phyloP scores from a whole-genome alignment of 352 stramenopile genomes.

The Phytophthora syringae region DNA sequence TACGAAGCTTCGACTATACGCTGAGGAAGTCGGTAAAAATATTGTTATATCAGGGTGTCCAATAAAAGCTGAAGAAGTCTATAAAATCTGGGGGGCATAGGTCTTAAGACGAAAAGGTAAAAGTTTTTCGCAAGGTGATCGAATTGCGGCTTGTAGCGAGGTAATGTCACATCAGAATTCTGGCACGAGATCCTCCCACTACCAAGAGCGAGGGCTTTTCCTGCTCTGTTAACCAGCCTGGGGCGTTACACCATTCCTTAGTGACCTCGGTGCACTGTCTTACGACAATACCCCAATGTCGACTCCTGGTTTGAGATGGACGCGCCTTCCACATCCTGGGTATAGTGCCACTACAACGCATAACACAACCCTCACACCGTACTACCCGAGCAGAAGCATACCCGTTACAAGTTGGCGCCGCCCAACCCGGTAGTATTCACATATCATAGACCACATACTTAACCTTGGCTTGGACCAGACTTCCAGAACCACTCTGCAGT shows the following conservation, averaged over 20 bases:
- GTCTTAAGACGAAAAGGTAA: too few species aligned
- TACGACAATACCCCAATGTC: constrained; percentile 48
- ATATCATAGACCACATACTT: neutral
- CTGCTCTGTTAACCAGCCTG: constrained; percentile 65
- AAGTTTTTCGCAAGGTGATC: constrained; percentile 32
- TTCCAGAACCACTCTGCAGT: constrained; percentile 26
- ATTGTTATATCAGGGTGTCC: too few species aligned
- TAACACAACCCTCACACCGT: constrained; percentile 44
- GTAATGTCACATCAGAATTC: constrained; percentile 42
- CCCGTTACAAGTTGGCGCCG: constrained; percentile 54
- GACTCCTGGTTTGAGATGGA: constrained; percentile 62
- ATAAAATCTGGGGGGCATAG: too few species aligned
- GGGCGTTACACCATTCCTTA: constrained; percentile 59
- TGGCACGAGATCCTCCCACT: constrained; percentile 61
- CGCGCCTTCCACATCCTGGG: constrained; percentile 49
- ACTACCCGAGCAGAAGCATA: constrained; percentile 53
- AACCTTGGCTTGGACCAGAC: constrained; percentile 19
- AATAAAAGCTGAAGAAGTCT: too few species aligned
- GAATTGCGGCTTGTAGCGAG: constrained; percentile 34
- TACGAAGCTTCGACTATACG: too few species aligned
- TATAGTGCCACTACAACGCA: constrained; percentile 35
- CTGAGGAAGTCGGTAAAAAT: too few species aligned
- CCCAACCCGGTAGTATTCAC: constrained; percentile 34
- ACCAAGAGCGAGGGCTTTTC: constrained; percentile 64
- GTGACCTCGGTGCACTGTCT: constrained; percentile 43